Evolutionary conservation across 208 protist species (phyloP), one percentile per base, ranked within the genome.

Genomic region (Angomonas ambiguus): DNA sequence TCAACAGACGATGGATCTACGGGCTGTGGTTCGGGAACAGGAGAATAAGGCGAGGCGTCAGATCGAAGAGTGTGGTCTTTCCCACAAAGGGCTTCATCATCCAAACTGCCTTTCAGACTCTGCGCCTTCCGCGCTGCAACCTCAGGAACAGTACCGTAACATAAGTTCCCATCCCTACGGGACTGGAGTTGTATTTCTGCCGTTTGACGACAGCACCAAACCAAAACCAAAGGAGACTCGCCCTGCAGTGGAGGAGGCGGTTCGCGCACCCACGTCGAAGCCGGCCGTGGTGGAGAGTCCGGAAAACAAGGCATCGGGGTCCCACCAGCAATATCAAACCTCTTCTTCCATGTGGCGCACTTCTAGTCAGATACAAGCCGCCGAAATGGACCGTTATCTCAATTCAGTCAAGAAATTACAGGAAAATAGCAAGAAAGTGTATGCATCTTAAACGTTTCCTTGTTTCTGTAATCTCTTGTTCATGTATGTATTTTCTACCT

Each of bases 341-440:
- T 80, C 82, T 18, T 73, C 80, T 11, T 76, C 86, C 16, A 53
- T 93, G 64, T 95, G 89, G 87, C 77, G 69, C 35, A 93, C 86
- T n/a, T 92, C 89, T 0, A 95, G 91, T 53, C 89, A 95, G 63
- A 74, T 82, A 25, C 69, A 76, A 13, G 83, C 82, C 55, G 65
- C 71, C 2, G 83, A 91, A 51, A 88, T 93, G 85, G 24, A 73
- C 20, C 82, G 80, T 45, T 95, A 84, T 60, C 67, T 89, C 61
- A 83, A 90, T 32, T 92, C 88, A 45, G 79, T 86, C 68, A 80
- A 88, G 67, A 77, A 72, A 45, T 45, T 95, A 69, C 67, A 88
- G 27, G 65, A 34, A 5, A 86, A 84, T 59, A 67, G 75, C n/a
- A 78, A 83, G 48, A 75, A 71, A 48, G 76, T 92, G 10, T 95